phyloP scores from a whole-genome alignment of 2,329 filamentous ascomycete genomes.

The Chalaropsis ovoidea region DNA sequence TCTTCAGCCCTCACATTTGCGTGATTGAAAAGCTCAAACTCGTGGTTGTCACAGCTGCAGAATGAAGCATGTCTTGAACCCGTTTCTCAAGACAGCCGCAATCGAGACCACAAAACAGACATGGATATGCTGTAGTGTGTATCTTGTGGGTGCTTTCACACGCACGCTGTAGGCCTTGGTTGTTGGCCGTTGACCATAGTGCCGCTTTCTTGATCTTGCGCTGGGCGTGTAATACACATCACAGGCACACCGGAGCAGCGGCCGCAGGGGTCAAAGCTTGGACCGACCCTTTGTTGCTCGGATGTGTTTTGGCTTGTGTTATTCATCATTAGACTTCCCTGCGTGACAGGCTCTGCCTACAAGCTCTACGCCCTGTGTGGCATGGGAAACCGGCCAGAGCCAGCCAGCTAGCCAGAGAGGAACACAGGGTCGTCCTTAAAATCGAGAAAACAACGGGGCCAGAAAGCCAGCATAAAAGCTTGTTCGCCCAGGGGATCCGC shows the following conservation, averaged over 20 bases:
- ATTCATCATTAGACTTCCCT: slow-evolving; percentile 12
- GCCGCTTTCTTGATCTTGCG: not conserved
- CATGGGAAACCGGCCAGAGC: too few relatives aligned
- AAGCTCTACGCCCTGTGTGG: not conserved
- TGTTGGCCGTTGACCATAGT: not conserved
- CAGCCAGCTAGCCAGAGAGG: too few relatives aligned
- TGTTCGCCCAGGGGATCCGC: not conserved
- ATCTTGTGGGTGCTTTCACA: not conserved
- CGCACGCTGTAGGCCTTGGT: not conserved
- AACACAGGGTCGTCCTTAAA: not conserved
- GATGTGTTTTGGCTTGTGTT: slow-evolving; percentile 12
- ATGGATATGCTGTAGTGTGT: not conserved
- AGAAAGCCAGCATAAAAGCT: not conserved
- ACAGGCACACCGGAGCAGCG: not conserved
- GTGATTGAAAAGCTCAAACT: not conserved
- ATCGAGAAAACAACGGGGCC: not conserved
- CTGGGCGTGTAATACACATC: not conserved
- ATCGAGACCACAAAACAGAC: not conserved
- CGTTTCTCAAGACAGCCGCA: not conserved
- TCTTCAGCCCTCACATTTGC: not conserved
- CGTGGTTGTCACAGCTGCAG: not conserved
- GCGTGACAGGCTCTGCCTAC: not conserved
- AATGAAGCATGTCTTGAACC: not conserved
- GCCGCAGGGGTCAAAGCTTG: slow-evolving; percentile 11
- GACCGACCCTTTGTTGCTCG: slow-evolving; percentile 6